Conservation (phyloP, 176 grass and related monocot genomes). For the Avena sativa region DNA sequence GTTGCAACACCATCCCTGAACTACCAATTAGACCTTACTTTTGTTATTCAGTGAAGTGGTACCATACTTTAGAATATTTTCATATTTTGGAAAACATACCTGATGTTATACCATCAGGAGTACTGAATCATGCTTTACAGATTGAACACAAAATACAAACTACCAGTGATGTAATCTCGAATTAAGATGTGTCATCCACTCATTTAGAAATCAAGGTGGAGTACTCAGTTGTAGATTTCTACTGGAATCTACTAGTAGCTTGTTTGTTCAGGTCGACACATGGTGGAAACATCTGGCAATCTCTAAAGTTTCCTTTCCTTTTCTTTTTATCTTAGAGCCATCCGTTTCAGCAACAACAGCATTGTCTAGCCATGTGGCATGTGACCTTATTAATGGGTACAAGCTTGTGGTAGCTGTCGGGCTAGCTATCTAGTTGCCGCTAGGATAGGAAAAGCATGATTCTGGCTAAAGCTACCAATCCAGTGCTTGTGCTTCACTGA, state of each 20-base stretch:
- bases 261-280: slow-evolving; percentile 1
- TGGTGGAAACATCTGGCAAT: neutral
- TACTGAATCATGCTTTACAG: too few relatives aligned
- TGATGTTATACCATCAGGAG: too few relatives aligned
- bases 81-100: too few relatives aligned
- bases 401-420: neutral
- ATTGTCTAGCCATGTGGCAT: neutral
- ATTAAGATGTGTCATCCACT: too few relatives aligned
- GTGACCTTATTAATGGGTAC: neutral
- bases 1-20: too few relatives aligned
- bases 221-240: neutral
- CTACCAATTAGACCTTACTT: too few relatives aligned
- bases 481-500: neutral
- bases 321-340: neutral
- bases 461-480: neutral
- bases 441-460: neutral
- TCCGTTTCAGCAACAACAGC: neutral
- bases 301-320: neutral
- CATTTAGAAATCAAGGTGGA: too few relatives aligned
- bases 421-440: neutral
- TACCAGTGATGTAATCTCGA: too few relatives aligned
- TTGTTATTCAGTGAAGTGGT: too few relatives aligned
- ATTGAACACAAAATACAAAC: too few relatives aligned
- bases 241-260: neutral
- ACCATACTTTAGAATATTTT: too few relatives aligned